Evolutionary conservation across 2,329 filamentous ascomycete species (phyloP).

Genomic region (Colletotrichum gigasporum): DNA sequence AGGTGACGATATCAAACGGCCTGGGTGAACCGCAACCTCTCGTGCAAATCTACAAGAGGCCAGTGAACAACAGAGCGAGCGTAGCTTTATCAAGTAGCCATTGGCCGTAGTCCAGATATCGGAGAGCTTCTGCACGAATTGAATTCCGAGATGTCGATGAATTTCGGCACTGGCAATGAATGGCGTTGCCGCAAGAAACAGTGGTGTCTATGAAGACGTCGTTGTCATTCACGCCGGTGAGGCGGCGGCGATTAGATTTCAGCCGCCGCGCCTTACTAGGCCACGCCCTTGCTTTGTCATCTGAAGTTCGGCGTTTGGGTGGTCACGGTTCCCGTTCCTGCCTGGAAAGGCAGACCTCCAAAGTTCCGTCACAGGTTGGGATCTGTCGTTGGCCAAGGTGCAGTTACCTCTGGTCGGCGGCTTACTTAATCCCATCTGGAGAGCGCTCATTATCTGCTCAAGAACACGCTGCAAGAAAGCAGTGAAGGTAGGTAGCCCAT

Average conservation of each 20-base stretch:
- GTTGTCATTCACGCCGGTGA: not conserved
- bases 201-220: not conserved
- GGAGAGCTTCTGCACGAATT: not conserved
- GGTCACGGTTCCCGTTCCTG: not conserved
- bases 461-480: too few relatives aligned
- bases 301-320: not conserved
- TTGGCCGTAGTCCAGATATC: not conserved
- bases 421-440: slow-evolving; percentile 1
- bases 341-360: too few relatives aligned
- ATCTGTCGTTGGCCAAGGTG: too few relatives aligned
- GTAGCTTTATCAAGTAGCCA: slow-evolving; percentile 2
- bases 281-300: slow-evolving; percentile 27
- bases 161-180: too few relatives aligned
- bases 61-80: not conserved
- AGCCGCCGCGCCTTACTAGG: not conserved
- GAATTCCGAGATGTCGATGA: not conserved
- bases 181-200: not conserved
- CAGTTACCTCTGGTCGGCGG: too few relatives aligned
- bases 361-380: too few relatives aligned
- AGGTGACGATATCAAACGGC: not conserved
- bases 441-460: not conserved
- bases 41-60: not conserved
- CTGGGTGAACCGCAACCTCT: not conserved
- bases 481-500: too few relatives aligned
- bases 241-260: not conserved